Evolutionary conservation across 257 asterid genomes (phyloP), one percentile per base, ranked within the genome.

Genomic region (Voacanga thouarsii): DNA sequence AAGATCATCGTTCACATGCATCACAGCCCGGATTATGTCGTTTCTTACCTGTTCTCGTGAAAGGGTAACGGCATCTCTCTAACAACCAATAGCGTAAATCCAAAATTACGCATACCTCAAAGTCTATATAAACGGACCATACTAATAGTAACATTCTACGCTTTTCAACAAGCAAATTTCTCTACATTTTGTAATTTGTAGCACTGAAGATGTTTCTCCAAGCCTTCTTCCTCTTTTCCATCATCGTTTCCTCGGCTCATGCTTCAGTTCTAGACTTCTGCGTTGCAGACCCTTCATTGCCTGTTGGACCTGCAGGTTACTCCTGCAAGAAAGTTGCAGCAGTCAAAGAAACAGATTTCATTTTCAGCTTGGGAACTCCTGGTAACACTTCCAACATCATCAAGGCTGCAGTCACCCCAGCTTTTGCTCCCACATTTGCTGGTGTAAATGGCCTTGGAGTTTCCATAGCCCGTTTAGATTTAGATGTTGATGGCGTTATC

Each of bases 371-470:
- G 68, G 87, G 85, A 0, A 91, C 80, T 12, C 16, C 91, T 18
- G 98, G 98, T 1, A 88, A 90, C 90, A 94, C 98, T 56, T 12
- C 88, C 75, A 94, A 94, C 85, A 84, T 90, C 83, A 92, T 94
- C 68, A 73, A n/a, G 2, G 98, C 96, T 0, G 87, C 91, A 14
- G 94, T 90, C 1, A 86, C 92, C 0, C 96, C 96, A 0, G 97
- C 90, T 0, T 86, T 90, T 30, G 86, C 83, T 50, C 87, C 86
- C 16, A 90, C 84, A 55, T 94, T 87, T 76, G 86, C 96, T 0
- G 96, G 88, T 23, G 82, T 90, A 7, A 94, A 94, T 78, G 96
- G 98, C 0, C 91, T 92, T 0, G 96, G 91, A 0, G 21, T 94
- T 1, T 94, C 97, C 67, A 82, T 90, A 0, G 96, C 91, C 11